Conservation (phyloP, 83 land plant genomes). For the Picea engelmannii region DNA sequence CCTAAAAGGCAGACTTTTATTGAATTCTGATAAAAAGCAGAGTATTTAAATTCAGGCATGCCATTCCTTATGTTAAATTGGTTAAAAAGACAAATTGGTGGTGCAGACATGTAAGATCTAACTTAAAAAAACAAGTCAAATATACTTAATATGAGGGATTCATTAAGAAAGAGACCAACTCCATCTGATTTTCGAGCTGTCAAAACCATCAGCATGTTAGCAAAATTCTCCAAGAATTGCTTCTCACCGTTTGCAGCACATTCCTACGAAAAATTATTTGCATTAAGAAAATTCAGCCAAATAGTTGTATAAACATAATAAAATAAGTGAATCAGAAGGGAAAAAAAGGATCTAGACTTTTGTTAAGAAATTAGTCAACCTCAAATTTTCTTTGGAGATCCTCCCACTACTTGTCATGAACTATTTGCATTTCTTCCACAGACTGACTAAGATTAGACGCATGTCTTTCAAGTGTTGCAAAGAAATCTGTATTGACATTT, state of each 20-base stretch:
- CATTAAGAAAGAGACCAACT: slow-evolving; percentile 22
- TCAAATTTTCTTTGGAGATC: slow-evolving; percentile 69
- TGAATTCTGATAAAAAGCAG: too few relatives aligned
- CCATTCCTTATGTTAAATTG: too few relatives aligned
- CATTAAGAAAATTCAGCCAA: too few relatives aligned
- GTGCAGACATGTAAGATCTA: too few relatives aligned
- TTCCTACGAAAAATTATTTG: slow-evolving; percentile 30
- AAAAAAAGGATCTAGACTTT: neutral
- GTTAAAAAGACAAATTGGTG: too few relatives aligned
- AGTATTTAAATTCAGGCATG: too few relatives aligned
- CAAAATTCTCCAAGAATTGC: slow-evolving; percentile 60
- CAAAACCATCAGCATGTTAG: slow-evolving; percentile 65
- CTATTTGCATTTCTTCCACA: slow-evolving; percentile 50
- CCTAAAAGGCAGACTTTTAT: neutral
- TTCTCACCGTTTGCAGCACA: slow-evolving; percentile 69
- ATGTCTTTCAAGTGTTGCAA: slow-evolving; percentile 54
- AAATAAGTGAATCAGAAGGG: neutral
- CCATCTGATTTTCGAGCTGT: slow-evolving; percentile 62
- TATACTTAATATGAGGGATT: too few relatives aligned
- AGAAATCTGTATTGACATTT: slow-evolving; percentile 43
- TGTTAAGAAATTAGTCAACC: slow-evolving; percentile 20
- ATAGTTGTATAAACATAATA: neutral
- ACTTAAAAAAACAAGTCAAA: too few relatives aligned
- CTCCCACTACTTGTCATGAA: slow-evolving; percentile 46
- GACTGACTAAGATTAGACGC: slow-evolving; percentile 42